Conservation (phyloP, 305 asterid species). For the Plantago coronopus region DNA sequence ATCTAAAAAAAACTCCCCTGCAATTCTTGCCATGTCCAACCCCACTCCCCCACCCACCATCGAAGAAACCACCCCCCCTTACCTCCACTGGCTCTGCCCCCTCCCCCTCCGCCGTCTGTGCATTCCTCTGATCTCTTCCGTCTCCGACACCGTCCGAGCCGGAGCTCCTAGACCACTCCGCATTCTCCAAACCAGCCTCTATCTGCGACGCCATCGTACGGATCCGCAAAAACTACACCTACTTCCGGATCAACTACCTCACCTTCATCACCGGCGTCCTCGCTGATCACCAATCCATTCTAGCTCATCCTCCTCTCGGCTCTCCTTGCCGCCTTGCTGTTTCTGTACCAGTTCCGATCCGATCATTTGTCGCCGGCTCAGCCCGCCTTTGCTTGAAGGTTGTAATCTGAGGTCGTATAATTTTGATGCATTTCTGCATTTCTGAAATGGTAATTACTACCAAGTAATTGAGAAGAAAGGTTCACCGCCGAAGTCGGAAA, state of each 20-base stretch:
- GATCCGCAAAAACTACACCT: conserved; percentile 61
- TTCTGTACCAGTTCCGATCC: conserved; percentile 68
- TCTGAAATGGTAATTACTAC: too few relatives aligned
- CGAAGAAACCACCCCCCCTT: conserved; percentile 25
- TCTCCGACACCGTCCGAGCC: conserved; percentile 58
- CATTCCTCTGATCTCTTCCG: conserved; percentile 38
- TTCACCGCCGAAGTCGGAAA: too few relatives aligned
- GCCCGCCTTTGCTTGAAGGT: too few relatives aligned
- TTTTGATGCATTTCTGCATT: too few relatives aligned
- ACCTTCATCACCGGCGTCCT: conserved; percentile 49
- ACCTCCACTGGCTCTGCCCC: too few relatives aligned
- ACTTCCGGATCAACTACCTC: conserved; percentile 71
- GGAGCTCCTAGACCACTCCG: conserved; percentile 67
- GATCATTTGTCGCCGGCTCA: too few relatives aligned
- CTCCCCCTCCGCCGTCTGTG: conserved; percentile 45
- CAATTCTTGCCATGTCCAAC: conserved; percentile 60
- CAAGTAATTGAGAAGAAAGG: too few relatives aligned
- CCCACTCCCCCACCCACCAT: conserved; percentile 33
- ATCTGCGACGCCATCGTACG: conserved; percentile 54
- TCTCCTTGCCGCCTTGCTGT: conserved; percentile 71
- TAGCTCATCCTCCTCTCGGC: conserved; percentile 57
- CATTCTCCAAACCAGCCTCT: conserved; percentile 76
- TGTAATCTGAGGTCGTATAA: too few relatives aligned
- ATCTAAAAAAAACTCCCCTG: too few relatives aligned
- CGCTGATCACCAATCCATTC: conserved; percentile 64